A percentile compares a stretch with the other conserved stretches of the same genome.
phyloP scores from a whole-genome alignment of 2,329 filamentous ascomycete species.

The Diplodia scrobiculata region DNA sequence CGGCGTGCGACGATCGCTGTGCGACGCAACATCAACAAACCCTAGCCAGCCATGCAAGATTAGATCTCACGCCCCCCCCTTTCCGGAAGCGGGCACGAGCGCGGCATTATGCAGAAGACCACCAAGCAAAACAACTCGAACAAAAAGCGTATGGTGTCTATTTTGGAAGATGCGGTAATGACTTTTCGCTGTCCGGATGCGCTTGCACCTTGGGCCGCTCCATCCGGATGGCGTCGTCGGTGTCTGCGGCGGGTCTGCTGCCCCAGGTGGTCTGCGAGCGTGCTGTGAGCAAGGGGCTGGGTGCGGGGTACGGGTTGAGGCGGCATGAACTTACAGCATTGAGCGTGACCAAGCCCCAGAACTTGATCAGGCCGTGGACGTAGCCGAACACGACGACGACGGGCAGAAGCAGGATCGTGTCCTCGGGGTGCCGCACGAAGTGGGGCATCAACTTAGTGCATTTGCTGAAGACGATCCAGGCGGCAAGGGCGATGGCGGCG shows the following conservation, averaged over 20 bases:
- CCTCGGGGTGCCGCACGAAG: slow-evolving; percentile 79
- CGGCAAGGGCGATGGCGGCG: slow-evolving; percentile 41
- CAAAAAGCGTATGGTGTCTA: slow-evolving; percentile 23
- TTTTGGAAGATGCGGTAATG: slow-evolving; percentile 25
- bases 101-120: slow-evolving; percentile 27
- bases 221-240: slow-evolving; percentile 58
- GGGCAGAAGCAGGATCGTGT: slow-evolving; percentile 71
- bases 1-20: slow-evolving; percentile 20
- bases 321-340: slow-evolving; percentile 42
- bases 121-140: slow-evolving; percentile 18
- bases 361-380: slow-evolving; percentile 88
- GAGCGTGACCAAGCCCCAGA: slow-evolving; percentile 78
- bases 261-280: slow-evolving; percentile 82
- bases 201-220: slow-evolving; percentile 22
- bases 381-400: slow-evolving; percentile 91
- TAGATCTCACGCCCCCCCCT: slow-evolving; percentile 23
- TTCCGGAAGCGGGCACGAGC: slow-evolving; percentile 22
- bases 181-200: slow-evolving; percentile 24
- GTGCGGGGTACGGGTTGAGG: slow-evolving; percentile 23
- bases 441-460: slow-evolving; percentile 87
- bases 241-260: slow-evolving; percentile 86
- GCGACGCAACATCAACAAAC: slow-evolving; percentile 25
- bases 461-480: slow-evolving; percentile 73
- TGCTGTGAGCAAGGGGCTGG: slow-evolving; percentile 20
- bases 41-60: slow-evolving; percentile 23